Conservation (phyloP, 2,329 filamentous ascomycete species). For the Colletotrichum sp. region DNA sequence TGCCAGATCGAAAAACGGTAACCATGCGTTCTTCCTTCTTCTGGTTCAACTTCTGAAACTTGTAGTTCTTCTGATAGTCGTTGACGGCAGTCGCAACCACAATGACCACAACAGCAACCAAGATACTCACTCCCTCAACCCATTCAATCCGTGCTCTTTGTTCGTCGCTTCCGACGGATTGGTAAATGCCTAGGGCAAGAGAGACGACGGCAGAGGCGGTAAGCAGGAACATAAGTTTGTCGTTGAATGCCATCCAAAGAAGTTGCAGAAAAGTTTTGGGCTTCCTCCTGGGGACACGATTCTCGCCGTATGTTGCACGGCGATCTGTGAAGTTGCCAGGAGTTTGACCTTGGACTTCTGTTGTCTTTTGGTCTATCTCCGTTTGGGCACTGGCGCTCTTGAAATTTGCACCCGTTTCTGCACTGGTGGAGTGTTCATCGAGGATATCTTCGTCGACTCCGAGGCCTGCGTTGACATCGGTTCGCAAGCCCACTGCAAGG, state of each 20-base stretch:
- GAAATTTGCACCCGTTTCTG: not conserved
- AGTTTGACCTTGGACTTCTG: not conserved
- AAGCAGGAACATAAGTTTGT: conserved; percentile 63
- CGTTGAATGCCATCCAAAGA: conserved; percentile 51
- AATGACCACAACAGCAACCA: conserved; percentile 58
- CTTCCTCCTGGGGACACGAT: not conserved
- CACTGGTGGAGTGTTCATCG: not conserved
- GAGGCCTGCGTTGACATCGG: not conserved
- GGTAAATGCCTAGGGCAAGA: conserved; percentile 62
- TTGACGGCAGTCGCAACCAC: conserved; percentile 57
- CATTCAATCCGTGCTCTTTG: conserved; percentile 47
- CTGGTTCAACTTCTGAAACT: conserved; percentile 55
- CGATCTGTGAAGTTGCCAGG: not conserved
- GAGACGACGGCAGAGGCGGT: conserved; percentile 63
- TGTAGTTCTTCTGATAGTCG: conserved; percentile 61
- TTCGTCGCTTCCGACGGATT: conserved; percentile 52
- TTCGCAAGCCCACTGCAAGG: not conserved
- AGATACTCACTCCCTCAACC: conserved; percentile 61
- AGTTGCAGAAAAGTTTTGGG: not conserved
- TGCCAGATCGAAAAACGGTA: conserved; percentile 61
- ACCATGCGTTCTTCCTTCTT: conserved; percentile 60
- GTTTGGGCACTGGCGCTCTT: not conserved
- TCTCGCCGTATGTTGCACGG: not conserved
- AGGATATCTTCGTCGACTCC: not conserved
- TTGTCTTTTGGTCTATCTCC: not conserved